These are phyloP conservation scores for Fusarium sp. DNA, from an alignment of 2,329 filamentous ascomycete genomes.

Conservation along the genomic window DNA sequence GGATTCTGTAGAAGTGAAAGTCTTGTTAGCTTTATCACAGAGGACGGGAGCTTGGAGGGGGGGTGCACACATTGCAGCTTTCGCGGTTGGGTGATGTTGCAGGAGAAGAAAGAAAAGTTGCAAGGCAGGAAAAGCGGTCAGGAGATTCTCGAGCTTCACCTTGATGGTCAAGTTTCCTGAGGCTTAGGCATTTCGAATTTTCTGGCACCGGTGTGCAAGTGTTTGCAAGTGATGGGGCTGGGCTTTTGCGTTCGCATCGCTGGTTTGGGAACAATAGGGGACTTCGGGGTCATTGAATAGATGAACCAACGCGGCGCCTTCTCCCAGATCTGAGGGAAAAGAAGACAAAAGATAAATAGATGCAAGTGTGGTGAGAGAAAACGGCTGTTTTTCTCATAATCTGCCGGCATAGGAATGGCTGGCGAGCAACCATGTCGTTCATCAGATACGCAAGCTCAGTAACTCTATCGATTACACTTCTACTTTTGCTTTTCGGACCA, in stretches of 20 bases:
- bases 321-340: background rate
- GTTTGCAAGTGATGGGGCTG: background rate
- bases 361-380: background rate
- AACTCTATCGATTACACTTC: background rate
- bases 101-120: background rate
- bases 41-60: background rate
- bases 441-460: background rate
- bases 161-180: background rate
- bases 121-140: background rate
- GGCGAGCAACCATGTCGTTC: background rate
- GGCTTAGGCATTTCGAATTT: background rate
- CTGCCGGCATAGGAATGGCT: background rate
- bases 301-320: background rate
- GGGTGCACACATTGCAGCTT: background rate
- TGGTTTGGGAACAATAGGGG: background rate
- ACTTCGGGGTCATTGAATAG: background rate
- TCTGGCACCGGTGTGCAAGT: background rate
- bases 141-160: background rate
- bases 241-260: background rate
- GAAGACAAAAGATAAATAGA: no score
- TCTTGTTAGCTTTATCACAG: background rate
- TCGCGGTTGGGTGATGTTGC: background rate
- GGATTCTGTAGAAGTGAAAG: background rate
- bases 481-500: background rate
- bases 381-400: background rate